Base-by-base conservation (phyloP, 1,284 basidiomycete genomes). In the Gastroboletus turbinatus region DNA sequence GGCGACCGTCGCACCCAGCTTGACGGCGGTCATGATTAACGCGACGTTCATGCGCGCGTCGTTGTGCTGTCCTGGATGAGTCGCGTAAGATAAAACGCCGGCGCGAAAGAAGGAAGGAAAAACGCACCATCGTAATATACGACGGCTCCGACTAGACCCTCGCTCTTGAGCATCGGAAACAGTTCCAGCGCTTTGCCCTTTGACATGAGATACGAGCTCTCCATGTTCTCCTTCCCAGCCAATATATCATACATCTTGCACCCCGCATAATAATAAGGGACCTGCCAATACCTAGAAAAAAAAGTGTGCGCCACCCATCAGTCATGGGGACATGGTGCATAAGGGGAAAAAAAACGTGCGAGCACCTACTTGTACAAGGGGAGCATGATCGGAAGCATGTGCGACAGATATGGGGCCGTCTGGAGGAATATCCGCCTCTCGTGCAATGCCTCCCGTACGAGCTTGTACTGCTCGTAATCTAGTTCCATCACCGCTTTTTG, bases 21-120 rank as follows among this genome's bases (percentile, higher is more conserved):
- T 92, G 43, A 98, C 93, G 9, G 96, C 96, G 6, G 92, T 98
- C 84, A 98, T 87, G 64, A 96, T 81, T 50, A 96, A 82, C 1
- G 96, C 94, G 53, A 98, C 86, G 76, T 98, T 98, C 96, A 99
- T 99, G 36, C 96, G 85, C 6, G 96, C 90, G 70, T 99, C 96
- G 67, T 98, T 99, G 77, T 99, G 96, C 78, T 98, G 96, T 50
- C 95, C 91, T 93, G 52, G 38, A 16, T 44, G 35, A 43, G 40
- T n/a, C 40, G 10, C 16, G n/a, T 33, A 17, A 42, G 19, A 33
- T 35, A 29, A 13, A 35, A 23, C 9, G 5, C 14, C 35, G 30
- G 16, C 30, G 6, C 16, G 6, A 27, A 19, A 19, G 36, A 14
- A n/a, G 11, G 27, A 9, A 11, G 29, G 8, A 23, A 40, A 17